Evolutionary conservation across 2,329 filamentous ascomycete species (phyloP).

Genomic region (Colletotrichum noveboracense): DNA sequence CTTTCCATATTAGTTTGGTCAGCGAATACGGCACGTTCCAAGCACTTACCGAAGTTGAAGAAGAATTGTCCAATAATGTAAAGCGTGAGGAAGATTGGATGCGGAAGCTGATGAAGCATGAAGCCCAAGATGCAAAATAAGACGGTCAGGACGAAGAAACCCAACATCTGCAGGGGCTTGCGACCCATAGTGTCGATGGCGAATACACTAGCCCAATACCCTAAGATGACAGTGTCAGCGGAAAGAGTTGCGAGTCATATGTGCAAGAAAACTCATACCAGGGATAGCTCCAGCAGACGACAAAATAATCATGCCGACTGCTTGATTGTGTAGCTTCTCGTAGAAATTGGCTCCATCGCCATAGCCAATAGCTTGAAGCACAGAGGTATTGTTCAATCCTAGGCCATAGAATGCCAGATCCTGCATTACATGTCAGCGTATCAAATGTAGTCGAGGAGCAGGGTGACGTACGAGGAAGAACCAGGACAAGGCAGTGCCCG

Average conservation of each 20-base stretch:
- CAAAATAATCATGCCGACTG: constrained; percentile 78
- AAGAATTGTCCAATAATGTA: constrained; percentile 71
- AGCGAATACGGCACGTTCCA: background rate
- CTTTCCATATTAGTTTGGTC: background rate
- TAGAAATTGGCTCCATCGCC: constrained; percentile 68
- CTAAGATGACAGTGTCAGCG: constrained; percentile 41
- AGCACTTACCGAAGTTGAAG: constrained; percentile 58
- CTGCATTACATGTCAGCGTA: constrained; percentile 34
- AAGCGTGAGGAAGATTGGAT: constrained; percentile 59
- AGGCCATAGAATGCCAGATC: constrained; percentile 75
- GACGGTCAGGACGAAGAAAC: constrained; percentile 65
- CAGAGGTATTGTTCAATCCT: constrained; percentile 76
- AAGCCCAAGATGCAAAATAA: constrained; percentile 70
- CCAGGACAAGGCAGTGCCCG: constrained; percentile 82
- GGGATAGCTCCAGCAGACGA: constrained; percentile 77
- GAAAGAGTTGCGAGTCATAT: background rate
- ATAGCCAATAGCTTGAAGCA: constrained; percentile 77
- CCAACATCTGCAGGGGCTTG: constrained; percentile 74
- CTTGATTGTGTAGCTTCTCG: constrained; percentile 71
- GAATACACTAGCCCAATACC: constrained; percentile 79
- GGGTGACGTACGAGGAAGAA: constrained; percentile 67
- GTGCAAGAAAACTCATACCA: background rate
- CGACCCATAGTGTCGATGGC: constrained; percentile 78
- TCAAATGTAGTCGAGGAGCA: background rate
- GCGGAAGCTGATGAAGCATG: constrained; percentile 53